These are phyloP conservation scores for Aureobasidium sp. DNA, from an alignment of 2,329 filamentous ascomycete genomes.

Conservation along the genomic window DNA sequence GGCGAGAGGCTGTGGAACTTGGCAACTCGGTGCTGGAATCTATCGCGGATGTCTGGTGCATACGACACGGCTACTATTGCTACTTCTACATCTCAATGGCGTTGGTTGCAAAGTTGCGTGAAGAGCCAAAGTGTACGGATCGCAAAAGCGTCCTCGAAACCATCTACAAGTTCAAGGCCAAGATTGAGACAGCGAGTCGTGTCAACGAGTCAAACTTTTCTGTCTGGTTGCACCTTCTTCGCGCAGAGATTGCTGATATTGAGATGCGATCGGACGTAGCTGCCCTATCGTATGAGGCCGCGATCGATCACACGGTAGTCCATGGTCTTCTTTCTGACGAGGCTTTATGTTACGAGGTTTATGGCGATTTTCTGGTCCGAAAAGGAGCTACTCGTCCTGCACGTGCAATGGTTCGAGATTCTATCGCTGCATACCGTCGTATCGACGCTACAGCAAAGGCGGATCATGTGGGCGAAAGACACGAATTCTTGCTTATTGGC, in stretches of 20 bases:
- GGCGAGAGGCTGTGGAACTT: constrained; percentile 34
- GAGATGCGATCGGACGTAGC: constrained; percentile 40
- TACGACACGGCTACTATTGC: constrained; percentile 35
- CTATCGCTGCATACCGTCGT: constrained; percentile 59
- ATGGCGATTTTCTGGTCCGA: constrained; percentile 62
- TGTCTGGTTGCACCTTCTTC: constrained; percentile 58
- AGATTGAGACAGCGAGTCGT: constrained; percentile 55
- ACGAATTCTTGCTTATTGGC: constrained; percentile 58
- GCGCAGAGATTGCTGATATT: constrained; percentile 58
- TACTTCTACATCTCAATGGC: constrained; percentile 37
- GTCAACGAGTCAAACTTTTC: constrained; percentile 65
- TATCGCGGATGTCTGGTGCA: constrained; percentile 36
- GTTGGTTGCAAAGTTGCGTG: constrained; percentile 33
- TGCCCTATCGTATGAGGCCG: constrained; percentile 58
- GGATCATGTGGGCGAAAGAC: constrained; percentile 58
- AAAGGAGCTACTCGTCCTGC: constrained; percentile 59
- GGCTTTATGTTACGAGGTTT: constrained; percentile 63
- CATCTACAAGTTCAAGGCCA: constrained; percentile 48
- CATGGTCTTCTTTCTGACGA: constrained; percentile 63
- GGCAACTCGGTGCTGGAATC: constrained; percentile 34
- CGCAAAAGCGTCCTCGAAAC: constrained; percentile 44
- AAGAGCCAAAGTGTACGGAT: constrained; percentile 30
- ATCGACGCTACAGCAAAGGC: constrained; percentile 63
- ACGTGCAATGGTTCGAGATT: constrained; percentile 59
- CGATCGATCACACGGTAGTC: constrained; percentile 61